These are phyloP conservation scores for Rubus idaeus DNA, from an alignment of 306 rosid species.

Conservation along the genomic window DNA sequence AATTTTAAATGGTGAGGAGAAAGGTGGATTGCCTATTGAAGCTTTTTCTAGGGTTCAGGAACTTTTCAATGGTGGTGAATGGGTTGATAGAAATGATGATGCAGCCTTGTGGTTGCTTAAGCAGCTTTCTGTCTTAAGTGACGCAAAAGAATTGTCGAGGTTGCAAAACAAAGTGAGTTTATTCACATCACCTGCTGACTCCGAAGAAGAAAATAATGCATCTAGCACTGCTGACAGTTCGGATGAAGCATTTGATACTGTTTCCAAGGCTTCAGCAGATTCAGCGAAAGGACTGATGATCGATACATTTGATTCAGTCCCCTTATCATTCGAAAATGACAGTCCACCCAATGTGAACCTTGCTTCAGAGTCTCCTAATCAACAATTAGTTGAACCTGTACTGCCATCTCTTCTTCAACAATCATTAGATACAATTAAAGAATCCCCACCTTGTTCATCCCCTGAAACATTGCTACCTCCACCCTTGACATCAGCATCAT, in stretches of 20 bases:
- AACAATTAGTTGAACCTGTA: slow-evolving; percentile 26
- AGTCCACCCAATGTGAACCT: slow-evolving; percentile 36
- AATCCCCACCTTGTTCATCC: slow-evolving; percentile 40
- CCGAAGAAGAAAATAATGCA: slow-evolving; percentile 86
- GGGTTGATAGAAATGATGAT: slow-evolving; percentile 85
- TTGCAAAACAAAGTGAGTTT: slow-evolving; percentile 71
- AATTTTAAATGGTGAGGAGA: slow-evolving; percentile 88
- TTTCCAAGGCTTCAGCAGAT: slow-evolving; percentile 54
- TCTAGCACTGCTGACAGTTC: slow-evolving; percentile 94
- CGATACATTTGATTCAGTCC: slow-evolving; percentile 44
- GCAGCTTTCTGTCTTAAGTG: slow-evolving; percentile 72
- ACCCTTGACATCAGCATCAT: slow-evolving; percentile 3
- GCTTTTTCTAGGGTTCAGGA: slow-evolving; percentile 98
- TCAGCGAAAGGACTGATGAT: slow-evolving; percentile 41
- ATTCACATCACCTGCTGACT: slow-evolving; percentile 81
- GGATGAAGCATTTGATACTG: slow-evolving; percentile 79
- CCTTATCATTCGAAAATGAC: slow-evolving; percentile 42
- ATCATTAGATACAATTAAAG: slow-evolving; percentile 28
- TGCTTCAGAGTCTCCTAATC: slow-evolving; percentile 40
- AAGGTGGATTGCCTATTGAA: slow-evolving; percentile 94
- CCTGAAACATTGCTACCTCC: slow-evolving; percentile 25
- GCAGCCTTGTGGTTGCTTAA: slow-evolving; percentile 94
- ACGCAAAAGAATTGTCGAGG: slow-evolving; percentile 78
- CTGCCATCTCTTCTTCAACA: slow-evolving; percentile 34
- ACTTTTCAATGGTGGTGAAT: slow-evolving; percentile 84